Evolutionary conservation across 371 early-diverging fungal genomes (phyloP), one percentile per base, ranked within the genome.

Genomic region (Lichtheimia corymbifera): DNA sequence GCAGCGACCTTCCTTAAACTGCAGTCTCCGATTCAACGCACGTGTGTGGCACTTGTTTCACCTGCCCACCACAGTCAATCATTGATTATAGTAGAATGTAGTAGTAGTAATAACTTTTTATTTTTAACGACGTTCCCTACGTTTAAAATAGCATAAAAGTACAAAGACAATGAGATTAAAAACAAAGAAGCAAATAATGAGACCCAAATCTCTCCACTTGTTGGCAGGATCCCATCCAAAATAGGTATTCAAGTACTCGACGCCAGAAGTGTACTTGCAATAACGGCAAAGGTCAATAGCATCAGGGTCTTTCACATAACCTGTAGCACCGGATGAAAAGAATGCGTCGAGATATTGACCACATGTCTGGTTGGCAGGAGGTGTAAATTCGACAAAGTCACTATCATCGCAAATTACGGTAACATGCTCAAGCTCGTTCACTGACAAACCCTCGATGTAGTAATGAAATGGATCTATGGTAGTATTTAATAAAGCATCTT

Each of bases 171-270:
- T 7, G 13, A 83, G 55, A 60, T 87, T 87, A 62, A 82, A 83
- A 15, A 59, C 63, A 15, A 73, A 58, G 62, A 79, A 88, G 2
- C 72, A 53, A 15, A 89, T 53, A 24, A 67, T 50, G 49, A 90
- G 82, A 15, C 83, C 83, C 49, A 87, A 68, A 71, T 90, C 87
- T 61, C 88, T 79, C 87, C 88, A 91, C 42, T 87, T 80, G 67
- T 89, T 70, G 11, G 9, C 70, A 53, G 74, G 85, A 51, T 61
- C 53, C 68, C 68, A 67, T 6, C 57, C 63, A 24, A 56, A 67
- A 22, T 40, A 53, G 3, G 41, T 24, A 12, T 42, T 51, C 45
- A 71, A 80, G 55, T 76, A 88, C 50, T 85, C 82, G 30, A 86
- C 73, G 11, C 88, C 89, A 4, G 64, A 61, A 11, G 41, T 59